These are phyloP conservation scores for Botrytis elliptica DNA, from an alignment of 2,329 filamentous ascomycete species.

Conservation along the genomic window DNA sequence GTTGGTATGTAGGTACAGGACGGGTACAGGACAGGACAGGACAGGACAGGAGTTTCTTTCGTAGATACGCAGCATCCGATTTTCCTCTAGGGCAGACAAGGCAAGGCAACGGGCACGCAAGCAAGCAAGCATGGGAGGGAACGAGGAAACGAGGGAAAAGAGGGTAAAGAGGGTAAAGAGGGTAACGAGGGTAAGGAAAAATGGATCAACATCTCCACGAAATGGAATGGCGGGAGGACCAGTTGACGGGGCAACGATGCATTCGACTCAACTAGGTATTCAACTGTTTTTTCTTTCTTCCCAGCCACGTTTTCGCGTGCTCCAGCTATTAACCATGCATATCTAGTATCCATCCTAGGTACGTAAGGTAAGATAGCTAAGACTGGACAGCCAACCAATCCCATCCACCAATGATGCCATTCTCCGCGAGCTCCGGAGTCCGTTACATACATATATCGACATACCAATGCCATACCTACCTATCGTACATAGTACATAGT, in stretches of 20 bases:
- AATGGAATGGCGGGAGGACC: conserved; percentile 11
- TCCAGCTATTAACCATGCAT: not conserved
- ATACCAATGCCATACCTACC: no score
- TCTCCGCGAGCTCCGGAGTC: no score
- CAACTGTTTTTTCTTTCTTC: not conserved
- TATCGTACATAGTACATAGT: no score
- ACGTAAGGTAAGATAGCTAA: no score
- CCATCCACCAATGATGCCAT: no score
- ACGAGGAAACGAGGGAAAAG: not conserved
- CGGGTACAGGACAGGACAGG: not conserved
- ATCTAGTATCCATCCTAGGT: not conserved
- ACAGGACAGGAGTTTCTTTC: not conserved
- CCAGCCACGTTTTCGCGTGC: conserved; percentile 1
- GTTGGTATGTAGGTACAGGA: not conserved
- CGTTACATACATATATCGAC: no score
- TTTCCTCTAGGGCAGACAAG: not conserved
- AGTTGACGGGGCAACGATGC: not conserved
- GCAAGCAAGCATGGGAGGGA: not conserved
- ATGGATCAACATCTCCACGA: conserved; percentile 13
- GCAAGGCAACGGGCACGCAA: not conserved
- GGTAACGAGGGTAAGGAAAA: not conserved
- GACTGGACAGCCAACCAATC: no score
- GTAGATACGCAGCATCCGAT: not conserved
- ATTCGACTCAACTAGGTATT: not conserved
- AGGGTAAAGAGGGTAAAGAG: no score